Evolutionary conservation across 257 asterid genomes (phyloP), one percentile per base, ranked within the genome.

Genomic region (Ilex asprella): DNA sequence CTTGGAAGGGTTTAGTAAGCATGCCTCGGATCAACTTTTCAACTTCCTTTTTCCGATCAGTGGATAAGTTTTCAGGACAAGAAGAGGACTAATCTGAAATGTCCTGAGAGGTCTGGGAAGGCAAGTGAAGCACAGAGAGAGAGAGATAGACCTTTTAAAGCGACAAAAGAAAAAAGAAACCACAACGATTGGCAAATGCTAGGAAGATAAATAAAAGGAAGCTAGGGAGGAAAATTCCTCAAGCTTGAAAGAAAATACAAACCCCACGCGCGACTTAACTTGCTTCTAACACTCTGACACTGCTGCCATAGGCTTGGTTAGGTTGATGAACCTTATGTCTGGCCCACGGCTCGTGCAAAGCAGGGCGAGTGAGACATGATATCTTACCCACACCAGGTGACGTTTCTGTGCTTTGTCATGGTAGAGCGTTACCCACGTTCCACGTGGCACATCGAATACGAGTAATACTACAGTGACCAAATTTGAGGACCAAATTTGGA

Each of bases 21-120:
- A 74, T 58, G 58, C 14, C 64, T 15, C 77, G 77, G 16, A 62
- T 70, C 71, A 82, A 50, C 75, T 77, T 82, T 15, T 46, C 69
- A 62, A 77, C 64, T 16, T 73, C 74, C 61, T 68, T 69, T 13
- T 69, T 68, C 72, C 63, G 66, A 7, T 31, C 67, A 31, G 52
- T 3, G 16, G 71, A 41, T 32, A 56, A 58, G 52, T 51, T 59
- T 39, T 52, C 65, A 57, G 32, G 41, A 1, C 5, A 35, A 5
- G 41, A 30, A 9, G 27, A 35, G 65, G 44, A 66, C 55, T 11
- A 11, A 21, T 21, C 27, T 21, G 27, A 21, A 21, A 21, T 0
- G 0, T 11, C 47, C 10, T 7, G 47, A 41, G 12, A 41, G 12
- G 47, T 6, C 10, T 41, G 47, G 12, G 12, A 11, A 41, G 47